A percentile compares a stretch with the other conserved stretches of the same genome.
Evolutionary conservation across 306 rosid genomes (phyloP).

Genomic region (Gynostemma pentaphyllum): DNA sequence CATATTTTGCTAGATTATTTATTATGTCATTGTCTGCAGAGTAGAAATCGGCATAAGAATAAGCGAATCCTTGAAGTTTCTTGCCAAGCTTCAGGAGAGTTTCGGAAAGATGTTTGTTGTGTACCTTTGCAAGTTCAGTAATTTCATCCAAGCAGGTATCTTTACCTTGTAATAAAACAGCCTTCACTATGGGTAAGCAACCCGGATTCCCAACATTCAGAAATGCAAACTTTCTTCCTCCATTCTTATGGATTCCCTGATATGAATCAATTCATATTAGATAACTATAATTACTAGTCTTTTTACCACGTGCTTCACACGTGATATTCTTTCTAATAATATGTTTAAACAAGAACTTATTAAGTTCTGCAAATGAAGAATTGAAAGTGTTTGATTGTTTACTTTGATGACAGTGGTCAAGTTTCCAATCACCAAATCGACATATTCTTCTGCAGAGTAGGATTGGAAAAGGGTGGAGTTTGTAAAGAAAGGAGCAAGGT

Average conservation of each 20-base stretch:
- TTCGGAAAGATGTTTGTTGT: constrained; percentile 20
- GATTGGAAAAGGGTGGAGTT: constrained; percentile 12
- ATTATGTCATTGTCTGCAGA: background rate
- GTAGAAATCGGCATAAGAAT: constrained; percentile 22
- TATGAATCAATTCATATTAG: background rate
- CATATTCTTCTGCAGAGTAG: constrained; percentile 16
- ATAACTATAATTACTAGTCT: too few species aligned
- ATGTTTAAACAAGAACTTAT: background rate
- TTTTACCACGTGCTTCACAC: too few species aligned
- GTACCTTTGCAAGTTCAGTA: constrained; percentile 16
- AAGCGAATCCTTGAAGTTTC: constrained; percentile 35
- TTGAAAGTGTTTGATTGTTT: background rate
- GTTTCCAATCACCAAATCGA: constrained; percentile 35
- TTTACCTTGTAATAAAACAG: constrained; percentile 10
- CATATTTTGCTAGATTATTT: constrained; percentile 37
- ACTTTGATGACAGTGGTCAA: constrained; percentile 26
- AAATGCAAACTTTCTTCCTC: constrained; percentile 49
- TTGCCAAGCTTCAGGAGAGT: constrained; percentile 20
- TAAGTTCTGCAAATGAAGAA: background rate
- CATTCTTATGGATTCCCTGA: constrained; percentile 28
- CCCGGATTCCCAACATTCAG: constrained; percentile 20
- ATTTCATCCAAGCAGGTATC: constrained; percentile 20
- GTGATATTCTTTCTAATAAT: too few species aligned
- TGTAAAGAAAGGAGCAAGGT: background rate
- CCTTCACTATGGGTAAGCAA: constrained; percentile 17